A percentile compares a stretch with the other conserved stretches of the same genome.
These are phyloP conservation scores for Scalesia atractyloides DNA, from an alignment of 129 eudicot species.

Conservation along the genomic window DNA sequence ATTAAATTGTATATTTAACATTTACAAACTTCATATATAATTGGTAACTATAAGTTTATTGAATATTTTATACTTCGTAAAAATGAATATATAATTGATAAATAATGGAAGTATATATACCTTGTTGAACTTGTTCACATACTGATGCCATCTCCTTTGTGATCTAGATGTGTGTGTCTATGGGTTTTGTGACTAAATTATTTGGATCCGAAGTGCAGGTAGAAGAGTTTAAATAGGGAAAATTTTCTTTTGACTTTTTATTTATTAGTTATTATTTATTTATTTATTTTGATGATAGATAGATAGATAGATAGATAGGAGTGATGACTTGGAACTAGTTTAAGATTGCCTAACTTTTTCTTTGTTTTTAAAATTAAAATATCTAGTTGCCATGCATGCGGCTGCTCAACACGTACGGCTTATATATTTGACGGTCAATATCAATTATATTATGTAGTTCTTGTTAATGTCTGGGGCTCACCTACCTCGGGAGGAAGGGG, in stretches of 20 bases:
- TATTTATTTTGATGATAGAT: background rate
- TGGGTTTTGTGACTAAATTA: background rate
- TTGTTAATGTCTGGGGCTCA: background rate
- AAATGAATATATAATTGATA: background rate
- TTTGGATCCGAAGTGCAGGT: background rate
- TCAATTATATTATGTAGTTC: background rate
- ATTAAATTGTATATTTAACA: too few species aligned
- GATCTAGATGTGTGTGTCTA: background rate
- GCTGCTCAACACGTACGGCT: background rate
- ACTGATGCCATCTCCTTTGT: slow-evolving; percentile 5
- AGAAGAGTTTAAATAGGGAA: background rate
- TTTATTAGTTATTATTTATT: background rate
- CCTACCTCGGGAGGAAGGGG: too few species aligned
- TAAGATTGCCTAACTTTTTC: background rate
- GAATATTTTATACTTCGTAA: background rate
- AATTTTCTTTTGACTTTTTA: background rate
- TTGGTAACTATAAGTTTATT: too few species aligned
- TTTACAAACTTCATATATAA: too few species aligned
- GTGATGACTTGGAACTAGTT: background rate
- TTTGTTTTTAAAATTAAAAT: background rate
- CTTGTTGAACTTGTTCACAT: slow-evolving; percentile 8
- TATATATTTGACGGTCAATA: too few species aligned
- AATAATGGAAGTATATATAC: background rate
- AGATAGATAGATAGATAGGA: background rate
- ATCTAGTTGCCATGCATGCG: background rate